A percentile compares a stretch with the other conserved stretches of the same genome.
Evolutionary conservation across 2,329 filamentous ascomycete species (phyloP).

Genomic region (Mollisia scopiformis): DNA sequence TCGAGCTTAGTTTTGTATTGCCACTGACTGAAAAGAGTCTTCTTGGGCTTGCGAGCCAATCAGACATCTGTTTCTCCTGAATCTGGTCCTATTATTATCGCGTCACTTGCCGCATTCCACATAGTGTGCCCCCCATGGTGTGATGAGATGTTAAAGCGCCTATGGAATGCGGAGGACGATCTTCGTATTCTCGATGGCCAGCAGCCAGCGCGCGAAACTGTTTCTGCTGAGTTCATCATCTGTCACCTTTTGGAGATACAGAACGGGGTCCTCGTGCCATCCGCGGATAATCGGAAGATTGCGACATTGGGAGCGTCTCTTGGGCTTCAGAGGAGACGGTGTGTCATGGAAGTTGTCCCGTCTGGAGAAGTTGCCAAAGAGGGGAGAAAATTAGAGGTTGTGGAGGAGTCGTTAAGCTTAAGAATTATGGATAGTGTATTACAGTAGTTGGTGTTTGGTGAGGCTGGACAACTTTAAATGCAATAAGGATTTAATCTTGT

Average conservation of each 20-base stretch:
- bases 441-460: background rate
- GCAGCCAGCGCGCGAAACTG: background rate
- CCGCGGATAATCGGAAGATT: no score
- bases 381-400: background rate
- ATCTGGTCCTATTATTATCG: conserved; percentile 1
- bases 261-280: no score
- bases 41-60: background rate
- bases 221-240: no score
- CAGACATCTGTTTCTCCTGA: background rate
- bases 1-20: background rate
- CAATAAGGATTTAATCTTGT: background rate
- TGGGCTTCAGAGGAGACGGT: background rate
- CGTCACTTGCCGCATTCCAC: background rate
- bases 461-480: background rate
- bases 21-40: background rate
- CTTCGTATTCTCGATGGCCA: conserved; percentile 1
- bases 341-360: background rate
- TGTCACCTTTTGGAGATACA: no score
- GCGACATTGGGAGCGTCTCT: background rate
- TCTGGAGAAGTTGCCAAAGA: background rate
- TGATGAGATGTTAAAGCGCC: background rate
- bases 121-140: background rate
- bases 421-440: no score
- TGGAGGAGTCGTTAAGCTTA: background rate
- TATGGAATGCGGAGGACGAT: conserved; percentile 7